Evolutionary conservation across 169 alveolate species (phyloP), one percentile per base, ranked within the genome.

Genomic region (Babesia divergens): DNA sequence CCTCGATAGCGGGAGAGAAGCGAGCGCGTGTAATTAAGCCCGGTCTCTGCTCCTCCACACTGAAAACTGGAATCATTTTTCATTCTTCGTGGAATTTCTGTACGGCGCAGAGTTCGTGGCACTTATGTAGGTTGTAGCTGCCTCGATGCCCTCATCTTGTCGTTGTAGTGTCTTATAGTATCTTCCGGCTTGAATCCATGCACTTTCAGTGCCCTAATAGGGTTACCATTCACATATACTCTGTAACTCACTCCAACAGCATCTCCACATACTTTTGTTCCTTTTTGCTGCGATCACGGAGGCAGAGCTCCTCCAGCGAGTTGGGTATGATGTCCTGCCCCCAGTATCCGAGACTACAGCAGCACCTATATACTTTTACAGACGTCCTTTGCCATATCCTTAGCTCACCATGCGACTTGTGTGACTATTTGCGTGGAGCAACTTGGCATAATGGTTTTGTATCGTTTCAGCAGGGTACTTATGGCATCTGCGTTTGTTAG

Each of bases 331-430:
- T 52, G 22, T 60, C 65, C 29, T 47, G 24, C 22, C 47, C 60
- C 40, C 49, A 46, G 43, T 26, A 32, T 16, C 76, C 74, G 40
- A 66, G 74, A 44, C 67, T 60, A 22, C 29, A 49, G 34, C 65
- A 67, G 49, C 82, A 77, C 84, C 84, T 74, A 47, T 20, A 26
- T 28, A 14, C n/a, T 1, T 18, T 54, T 54, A 54, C n/a, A n/a
- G 6, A 8, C 18, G 14, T 1, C 20, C 20, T 1, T 18, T 65
- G 1, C 18, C 16, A 1, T 56, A 28, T 18, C 1, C 5, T 6
- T 37, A 16, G 32, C 62, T 20, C 44, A 76, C 88, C 88, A 70
- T 18, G 79, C 77, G 31, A 80, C 67, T 42, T 80, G 88, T 8
- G 83, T 80, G 22, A 80, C 65, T 18, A 71, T 56, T 24, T 60